Conservation (phyloP, 1,139 yeast genomes). For the Oligophagozyma castellii region DNA sequence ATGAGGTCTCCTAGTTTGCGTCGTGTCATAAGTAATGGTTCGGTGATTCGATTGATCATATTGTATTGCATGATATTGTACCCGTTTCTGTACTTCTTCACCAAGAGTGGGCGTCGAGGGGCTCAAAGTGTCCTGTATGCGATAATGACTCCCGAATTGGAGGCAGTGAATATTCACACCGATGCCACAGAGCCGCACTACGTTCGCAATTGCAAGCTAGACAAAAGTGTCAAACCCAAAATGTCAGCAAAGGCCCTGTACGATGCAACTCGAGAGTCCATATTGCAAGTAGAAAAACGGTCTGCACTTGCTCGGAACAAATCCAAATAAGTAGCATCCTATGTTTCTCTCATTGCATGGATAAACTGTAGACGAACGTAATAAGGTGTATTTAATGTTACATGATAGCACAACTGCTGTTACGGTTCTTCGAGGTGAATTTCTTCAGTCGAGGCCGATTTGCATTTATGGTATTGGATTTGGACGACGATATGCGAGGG, state of each 20-base stretch:
- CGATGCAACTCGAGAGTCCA: conserved; percentile 43
- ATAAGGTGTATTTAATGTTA: too few relatives aligned
- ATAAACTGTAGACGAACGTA: too few relatives aligned
- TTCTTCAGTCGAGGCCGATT: too few relatives aligned
- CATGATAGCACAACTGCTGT: too few relatives aligned
- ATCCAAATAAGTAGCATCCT: too few relatives aligned
- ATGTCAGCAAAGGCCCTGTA: conserved; percentile 43
- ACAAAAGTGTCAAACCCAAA: conserved; percentile 49
- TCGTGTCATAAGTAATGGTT: conserved; percentile 65
- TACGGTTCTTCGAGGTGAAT: too few relatives aligned
- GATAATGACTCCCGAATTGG: conserved; percentile 56
- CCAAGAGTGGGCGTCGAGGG: conserved; percentile 66
- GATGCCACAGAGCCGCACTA: conserved; percentile 60
- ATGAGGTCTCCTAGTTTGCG: conserved; percentile 81
- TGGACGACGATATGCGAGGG: too few relatives aligned
- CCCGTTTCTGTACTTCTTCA: conserved; percentile 72
- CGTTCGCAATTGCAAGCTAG: conserved; percentile 56
- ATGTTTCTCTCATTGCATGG: too few relatives aligned
- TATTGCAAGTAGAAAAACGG: conserved; percentile 49
- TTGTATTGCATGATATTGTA: conserved; percentile 47
- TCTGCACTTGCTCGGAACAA: conserved; percentile 53
- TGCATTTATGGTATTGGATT: too few relatives aligned
- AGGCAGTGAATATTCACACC: conserved; percentile 24
- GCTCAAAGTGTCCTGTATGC: conserved; percentile 68
- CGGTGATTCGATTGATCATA: conserved; percentile 50